Percentiles rank a stretch among this genome's conserved stretches.
Conservation (phyloP, 371 early-diverging fungal species). For the Apophysomyces sp. region DNA sequence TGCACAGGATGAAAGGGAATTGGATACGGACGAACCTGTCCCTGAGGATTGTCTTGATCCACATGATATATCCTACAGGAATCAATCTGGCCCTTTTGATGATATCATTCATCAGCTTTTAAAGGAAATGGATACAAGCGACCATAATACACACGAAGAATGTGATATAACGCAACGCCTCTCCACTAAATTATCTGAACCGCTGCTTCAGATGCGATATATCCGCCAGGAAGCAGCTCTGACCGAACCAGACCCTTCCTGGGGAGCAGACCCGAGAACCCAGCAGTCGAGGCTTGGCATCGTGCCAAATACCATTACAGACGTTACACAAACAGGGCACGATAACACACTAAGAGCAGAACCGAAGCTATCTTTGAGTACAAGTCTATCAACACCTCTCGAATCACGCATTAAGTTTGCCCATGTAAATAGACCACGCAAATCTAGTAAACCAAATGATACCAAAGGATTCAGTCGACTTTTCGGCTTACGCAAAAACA, state of each 20-base stretch:
- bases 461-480: neutral
- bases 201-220: neutral
- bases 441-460: neutral
- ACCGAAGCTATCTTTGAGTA: neutral
- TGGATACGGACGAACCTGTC: neutral
- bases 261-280: neutral
- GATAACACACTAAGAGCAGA: neutral
- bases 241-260: neutral
- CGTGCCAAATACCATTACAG: neutral
- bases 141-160: neutral
- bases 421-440: slow-evolving; percentile 1
- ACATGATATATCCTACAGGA: neutral
- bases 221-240: neutral
- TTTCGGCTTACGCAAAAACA: neutral
- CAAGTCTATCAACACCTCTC: neutral
- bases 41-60: neutral
- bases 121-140: neutral
- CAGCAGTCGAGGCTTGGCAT: neutral
- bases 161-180: neutral
- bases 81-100: neutral
- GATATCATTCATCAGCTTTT: neutral
- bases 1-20: neutral
- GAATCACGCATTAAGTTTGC: neutral
- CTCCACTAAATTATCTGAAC: neutral
- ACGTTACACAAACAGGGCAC: neutral